Conservation (phyloP, 2,329 filamentous ascomycete genomes). For the Trichoderma endophyticum region DNA sequence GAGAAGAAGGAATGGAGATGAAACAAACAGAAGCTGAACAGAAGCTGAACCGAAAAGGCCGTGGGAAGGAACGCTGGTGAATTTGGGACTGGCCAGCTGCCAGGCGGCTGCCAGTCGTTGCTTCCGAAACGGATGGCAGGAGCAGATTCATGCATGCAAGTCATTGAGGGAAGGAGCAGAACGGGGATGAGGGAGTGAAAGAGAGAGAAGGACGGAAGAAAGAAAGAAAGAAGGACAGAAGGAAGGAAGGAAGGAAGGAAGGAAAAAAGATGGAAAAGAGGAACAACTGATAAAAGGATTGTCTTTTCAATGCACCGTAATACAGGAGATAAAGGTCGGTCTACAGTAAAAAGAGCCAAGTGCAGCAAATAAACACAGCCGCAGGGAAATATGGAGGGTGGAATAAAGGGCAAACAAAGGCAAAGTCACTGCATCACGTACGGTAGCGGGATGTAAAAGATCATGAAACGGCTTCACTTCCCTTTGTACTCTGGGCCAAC, state of each 20-base stretch:
- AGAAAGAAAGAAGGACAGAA: not conserved
- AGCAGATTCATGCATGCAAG: conserved; percentile 4
- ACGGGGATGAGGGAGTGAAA: not conserved
- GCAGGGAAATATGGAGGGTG: not conserved
- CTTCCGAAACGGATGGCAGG: not conserved
- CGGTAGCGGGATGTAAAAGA: not conserved
- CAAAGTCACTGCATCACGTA: not conserved
- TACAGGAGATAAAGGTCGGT: not conserved
- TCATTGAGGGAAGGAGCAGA: not conserved
- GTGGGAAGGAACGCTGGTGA: conserved; percentile 3
- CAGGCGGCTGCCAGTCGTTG: conserved; percentile 17
- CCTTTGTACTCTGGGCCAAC: not conserved
- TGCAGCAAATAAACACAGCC: not conserved
- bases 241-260: too few relatives aligned
- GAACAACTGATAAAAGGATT: not conserved
- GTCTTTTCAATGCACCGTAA: not conserved
- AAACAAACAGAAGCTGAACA: not conserved
- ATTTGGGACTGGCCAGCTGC: not conserved
- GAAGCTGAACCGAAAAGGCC: not conserved
- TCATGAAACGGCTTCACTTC: not conserved
- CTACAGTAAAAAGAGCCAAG: not conserved
- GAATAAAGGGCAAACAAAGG: not conserved
- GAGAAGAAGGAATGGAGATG: not conserved
- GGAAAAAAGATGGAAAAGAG: not conserved
- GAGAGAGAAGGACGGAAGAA: not conserved